Evolutionary conservation across 2,329 filamentous ascomycete species (phyloP), one percentile per base, ranked within the genome.

Genomic region (Xylaria sp.): DNA sequence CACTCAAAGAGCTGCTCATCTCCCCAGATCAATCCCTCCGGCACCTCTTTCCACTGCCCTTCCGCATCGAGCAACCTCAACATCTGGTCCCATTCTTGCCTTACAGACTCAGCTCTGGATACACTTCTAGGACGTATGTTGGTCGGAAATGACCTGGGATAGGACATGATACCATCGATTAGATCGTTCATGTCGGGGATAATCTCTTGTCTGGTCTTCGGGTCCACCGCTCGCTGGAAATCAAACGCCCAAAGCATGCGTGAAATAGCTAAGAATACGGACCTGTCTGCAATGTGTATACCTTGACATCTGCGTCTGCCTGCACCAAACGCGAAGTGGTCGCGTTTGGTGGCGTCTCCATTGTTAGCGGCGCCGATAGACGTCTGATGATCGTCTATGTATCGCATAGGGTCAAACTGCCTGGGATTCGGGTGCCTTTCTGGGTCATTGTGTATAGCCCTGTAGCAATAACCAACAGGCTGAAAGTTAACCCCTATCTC

Each of bases 261-360:
- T 4, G 43, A 38, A 1, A 76, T 69, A 44, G 72, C 63, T n/a
- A 71, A 67, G 44, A 65, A 57, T 29, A 76, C 63, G 47, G 66
- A 71, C 7, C 63, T 50, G 37, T 71, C 70, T 5, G 63, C 63
- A 16, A 71, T 62, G 50, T 67, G 26, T 52, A 60, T 66, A 2
- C 55, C 84, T 2, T 78, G 81, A 64, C 83, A 86, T 38, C 84
- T 75, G 21, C 66, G 65, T 4, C 66, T 59, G 11, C 66, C 66
- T 6, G 57, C 63, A 1, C 66, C 66, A 42, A 66, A 69, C 2
- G 62, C 51, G 48, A 63, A 69, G 55, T 69, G 65, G 50, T 69
- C 67, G 0, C 67, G 66, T 43, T 65, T 60, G 2, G 53, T 52
- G 8, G 60, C 56, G 40, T 67, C 65, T 0, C 71, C 54, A 20